Conservation (phyloP, 371 early-diverging fungal species). For the Umbelopsis sp. region DNA sequence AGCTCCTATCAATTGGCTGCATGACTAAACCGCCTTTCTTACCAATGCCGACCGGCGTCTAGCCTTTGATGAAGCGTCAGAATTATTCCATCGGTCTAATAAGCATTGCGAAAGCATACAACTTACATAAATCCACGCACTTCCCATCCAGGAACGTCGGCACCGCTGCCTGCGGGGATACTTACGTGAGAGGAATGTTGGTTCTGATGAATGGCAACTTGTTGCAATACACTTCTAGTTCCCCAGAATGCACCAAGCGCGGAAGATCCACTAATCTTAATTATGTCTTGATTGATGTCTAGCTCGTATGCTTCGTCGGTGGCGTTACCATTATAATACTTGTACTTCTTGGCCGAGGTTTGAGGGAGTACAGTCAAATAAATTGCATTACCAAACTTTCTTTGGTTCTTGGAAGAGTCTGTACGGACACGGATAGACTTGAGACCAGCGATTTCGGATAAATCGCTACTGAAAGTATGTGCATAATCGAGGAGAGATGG, state of each 20-base stretch:
- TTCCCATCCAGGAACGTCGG: conserved; percentile 19
- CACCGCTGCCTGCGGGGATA: conserved; percentile 5
- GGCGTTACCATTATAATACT: conserved; percentile 13
- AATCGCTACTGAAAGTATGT: conserved; percentile 1
- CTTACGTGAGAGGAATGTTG: conserved; percentile 4
- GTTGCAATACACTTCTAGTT: conserved; percentile 1
- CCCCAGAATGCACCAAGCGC: conserved; percentile 18
- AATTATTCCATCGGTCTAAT: not conserved
- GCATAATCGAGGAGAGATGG: conserved; percentile 17
- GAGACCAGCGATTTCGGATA: not conserved
- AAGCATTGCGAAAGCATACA: too few species aligned
- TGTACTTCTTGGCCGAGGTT: not conserved
- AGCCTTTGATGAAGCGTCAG: not conserved
- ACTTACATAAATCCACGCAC: conserved; percentile 20
- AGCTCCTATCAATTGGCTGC: too few species aligned
- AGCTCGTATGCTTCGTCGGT: conserved; percentile 14
- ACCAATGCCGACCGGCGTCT: conserved; percentile 18
- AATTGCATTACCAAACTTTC: not conserved
- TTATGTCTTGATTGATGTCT: not conserved
- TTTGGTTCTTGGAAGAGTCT: not conserved
- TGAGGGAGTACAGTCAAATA: conserved; percentile 2
- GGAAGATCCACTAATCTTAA: conserved; percentile 12
- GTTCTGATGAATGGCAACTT: not conserved
- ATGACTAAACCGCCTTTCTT: not conserved
- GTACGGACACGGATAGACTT: not conserved